Conservation (phyloP, 2,329 filamentous ascomycete genomes). For the Ophiobolus disseminans region DNA sequence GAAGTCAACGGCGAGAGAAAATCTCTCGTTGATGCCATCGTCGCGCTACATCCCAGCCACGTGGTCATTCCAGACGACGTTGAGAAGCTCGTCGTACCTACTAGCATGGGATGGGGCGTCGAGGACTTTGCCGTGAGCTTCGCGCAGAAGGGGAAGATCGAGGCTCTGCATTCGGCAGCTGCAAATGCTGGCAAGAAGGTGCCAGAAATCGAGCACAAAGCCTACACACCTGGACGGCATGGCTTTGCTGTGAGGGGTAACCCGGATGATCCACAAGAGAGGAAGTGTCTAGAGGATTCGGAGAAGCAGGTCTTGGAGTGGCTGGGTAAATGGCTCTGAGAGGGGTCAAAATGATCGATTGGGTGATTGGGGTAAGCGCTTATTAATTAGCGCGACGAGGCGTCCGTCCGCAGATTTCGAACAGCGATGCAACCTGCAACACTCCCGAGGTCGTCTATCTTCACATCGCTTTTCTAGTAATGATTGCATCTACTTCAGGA, state of each 20-base stretch:
- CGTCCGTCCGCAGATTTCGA: no score
- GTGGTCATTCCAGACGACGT: slow-evolving; percentile 45
- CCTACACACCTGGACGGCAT: slow-evolving; percentile 29
- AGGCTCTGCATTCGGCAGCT: slow-evolving; percentile 18
- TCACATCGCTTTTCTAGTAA: no score
- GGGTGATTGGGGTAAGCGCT: not conserved
- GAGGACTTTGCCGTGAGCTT: slow-evolving; percentile 19
- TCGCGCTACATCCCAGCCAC: slow-evolving; percentile 49
- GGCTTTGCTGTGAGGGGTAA: slow-evolving; percentile 36
- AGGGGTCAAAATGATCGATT: no score
- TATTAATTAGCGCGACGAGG: not conserved
- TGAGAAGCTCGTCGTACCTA: slow-evolving; percentile 21
- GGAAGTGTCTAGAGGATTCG: slow-evolving; percentile 26
- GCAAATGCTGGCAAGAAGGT: slow-evolving; percentile 14
- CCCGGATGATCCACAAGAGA: slow-evolving; percentile 28
- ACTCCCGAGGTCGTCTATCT: no score
- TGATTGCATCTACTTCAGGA: no score
- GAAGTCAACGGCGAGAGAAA: slow-evolving; percentile 43
- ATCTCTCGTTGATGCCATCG: slow-evolving; percentile 48
- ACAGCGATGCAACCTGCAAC: no score
- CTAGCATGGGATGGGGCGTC: slow-evolving; percentile 27
- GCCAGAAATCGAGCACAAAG: slow-evolving; percentile 22
- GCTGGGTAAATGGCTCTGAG: slow-evolving; percentile 30
- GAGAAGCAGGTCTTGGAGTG: slow-evolving; percentile 31
- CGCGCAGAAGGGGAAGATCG: slow-evolving; percentile 24